phyloP scores from a whole-genome alignment of 257 asterid species.

The Galeopsis tetrahit region DNA sequence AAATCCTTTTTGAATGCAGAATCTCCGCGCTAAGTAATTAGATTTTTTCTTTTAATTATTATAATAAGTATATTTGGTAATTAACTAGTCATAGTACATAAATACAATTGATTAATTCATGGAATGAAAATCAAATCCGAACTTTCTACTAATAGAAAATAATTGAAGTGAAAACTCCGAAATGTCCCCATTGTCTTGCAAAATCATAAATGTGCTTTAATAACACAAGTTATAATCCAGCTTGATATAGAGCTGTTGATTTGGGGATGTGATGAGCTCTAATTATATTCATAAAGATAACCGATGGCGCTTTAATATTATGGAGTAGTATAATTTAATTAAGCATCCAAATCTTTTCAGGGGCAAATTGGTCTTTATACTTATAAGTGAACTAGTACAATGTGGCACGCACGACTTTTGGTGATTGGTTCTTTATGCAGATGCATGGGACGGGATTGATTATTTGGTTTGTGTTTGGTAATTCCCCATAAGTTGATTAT shows the following conservation, averaged over 20 bases:
- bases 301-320: background rate
- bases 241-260: background rate
- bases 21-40: background rate
- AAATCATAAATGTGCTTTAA: background rate
- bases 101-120: background rate
- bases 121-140: no score
- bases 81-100: background rate
- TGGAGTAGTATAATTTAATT: background rate
- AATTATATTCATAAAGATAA: background rate
- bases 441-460: background rate
- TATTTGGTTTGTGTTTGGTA: conserved; percentile 15
- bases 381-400: background rate
- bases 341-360: background rate
- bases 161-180: background rate
- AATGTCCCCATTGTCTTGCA: background rate
- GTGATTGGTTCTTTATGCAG: conserved; percentile 22
- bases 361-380: conserved; percentile 36
- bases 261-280: background rate
- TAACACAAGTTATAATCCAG: background rate
- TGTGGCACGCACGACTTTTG: conserved; percentile 53
- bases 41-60: background rate
- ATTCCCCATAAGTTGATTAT: no score
- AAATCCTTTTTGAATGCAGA: background rate
- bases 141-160: no score
- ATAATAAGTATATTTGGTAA: background rate